Percentiles rank a stretch among this genome's conserved stretches.
phyloP scores from a whole-genome alignment of 257 asterid genomes.

The Solanum sitiens region DNA sequence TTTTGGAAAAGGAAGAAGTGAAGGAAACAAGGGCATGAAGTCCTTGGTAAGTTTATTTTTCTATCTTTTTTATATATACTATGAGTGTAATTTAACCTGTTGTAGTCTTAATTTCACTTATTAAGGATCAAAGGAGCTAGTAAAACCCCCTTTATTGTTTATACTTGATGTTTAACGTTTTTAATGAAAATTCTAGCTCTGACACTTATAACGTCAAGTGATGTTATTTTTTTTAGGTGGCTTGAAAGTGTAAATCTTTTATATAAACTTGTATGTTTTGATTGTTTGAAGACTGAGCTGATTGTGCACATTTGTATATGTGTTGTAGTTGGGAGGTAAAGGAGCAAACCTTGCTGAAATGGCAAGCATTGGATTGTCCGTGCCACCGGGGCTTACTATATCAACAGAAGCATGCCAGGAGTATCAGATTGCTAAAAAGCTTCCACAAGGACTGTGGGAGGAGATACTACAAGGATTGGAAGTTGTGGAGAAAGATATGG shows the following conservation, averaged over 20 bases:
- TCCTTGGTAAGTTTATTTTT: conserved; percentile 50
- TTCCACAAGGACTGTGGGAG: conserved; percentile 72
- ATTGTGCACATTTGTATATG: not conserved
- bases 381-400: conserved; percentile 93
- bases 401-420: conserved; percentile 96
- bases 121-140: not conserved
- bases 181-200: not conserved
- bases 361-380: conserved; percentile 94
- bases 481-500: conserved; percentile 69
- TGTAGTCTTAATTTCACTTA: not conserved
- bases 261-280: not conserved
- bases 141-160: not conserved
- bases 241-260: not conserved
- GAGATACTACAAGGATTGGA: conserved; percentile 66
- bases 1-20: conserved; percentile 88
- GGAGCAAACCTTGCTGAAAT: conserved; percentile 99
- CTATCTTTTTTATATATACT: not conserved
- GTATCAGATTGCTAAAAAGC: conserved; percentile 62
- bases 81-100: not conserved
- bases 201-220: not conserved
- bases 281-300: not conserved
- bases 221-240: not conserved
- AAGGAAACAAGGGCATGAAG: conserved; percentile 94
- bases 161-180: not conserved
- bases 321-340: conserved; percentile 76